Percentiles rank a stretch among this genome's conserved stretches.
These are phyloP conservation scores for Rubia tinctorum DNA, from an alignment of 305 asterid species.

Conservation along the genomic window DNA sequence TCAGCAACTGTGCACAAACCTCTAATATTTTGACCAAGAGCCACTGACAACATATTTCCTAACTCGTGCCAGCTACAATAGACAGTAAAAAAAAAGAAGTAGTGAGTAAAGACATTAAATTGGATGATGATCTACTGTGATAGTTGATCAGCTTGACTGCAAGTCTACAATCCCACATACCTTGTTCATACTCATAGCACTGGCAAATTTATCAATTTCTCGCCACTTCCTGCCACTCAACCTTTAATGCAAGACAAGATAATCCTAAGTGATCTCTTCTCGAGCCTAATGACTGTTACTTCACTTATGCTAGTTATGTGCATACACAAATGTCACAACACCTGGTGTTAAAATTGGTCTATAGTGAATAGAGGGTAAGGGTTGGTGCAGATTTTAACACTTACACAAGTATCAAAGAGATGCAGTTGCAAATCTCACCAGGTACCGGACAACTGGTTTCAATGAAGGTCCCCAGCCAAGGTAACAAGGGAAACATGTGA, in stretches of 20 bases:
- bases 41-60: slow-evolving; percentile 27
- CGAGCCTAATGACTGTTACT: not conserved
- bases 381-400: slow-evolving; percentile 10
- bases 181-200: not conserved
- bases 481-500: not conserved
- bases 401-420: slow-evolving; percentile 60
- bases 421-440: slow-evolving; percentile 84
- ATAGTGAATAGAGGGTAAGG: too few species aligned
- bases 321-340: not conserved
- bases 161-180: not conserved
- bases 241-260: not conserved
- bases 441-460: slow-evolving; percentile 88
- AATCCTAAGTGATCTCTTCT: not conserved
- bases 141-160: not conserved
- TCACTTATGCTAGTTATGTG: not conserved
- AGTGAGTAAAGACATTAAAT: not conserved
- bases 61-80: slow-evolving; percentile 10
- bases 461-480: slow-evolving; percentile 78
- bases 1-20: not conserved
- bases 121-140: not conserved
- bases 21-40: slow-evolving; percentile 11
- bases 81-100: not conserved
- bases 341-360: not conserved
- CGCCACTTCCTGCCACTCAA: not conserved
- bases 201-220: not conserved